Base-by-base conservation (phyloP, 495 filamentous ascomycete species). In the Penicillium manginii region DNA sequence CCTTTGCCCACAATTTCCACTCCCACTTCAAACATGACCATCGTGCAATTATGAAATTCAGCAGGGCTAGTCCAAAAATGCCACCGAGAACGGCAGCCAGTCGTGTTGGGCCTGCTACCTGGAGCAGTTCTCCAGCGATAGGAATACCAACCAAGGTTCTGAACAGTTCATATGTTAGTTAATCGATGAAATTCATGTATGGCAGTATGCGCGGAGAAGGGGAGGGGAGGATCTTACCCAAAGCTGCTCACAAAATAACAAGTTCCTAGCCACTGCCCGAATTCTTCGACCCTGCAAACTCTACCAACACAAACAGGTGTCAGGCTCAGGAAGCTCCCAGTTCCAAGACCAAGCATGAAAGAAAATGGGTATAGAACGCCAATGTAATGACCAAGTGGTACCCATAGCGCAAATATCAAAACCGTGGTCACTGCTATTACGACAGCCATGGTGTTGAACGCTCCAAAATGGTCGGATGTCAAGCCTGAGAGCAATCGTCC, bases 401-500 rank as follows among this genome's bases (percentile, higher is more conserved):
- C 71, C 78, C 83, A 84, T 14, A 87, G 59, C 15, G 63, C 73
- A 42, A 83, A 81, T 19, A 80, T 80, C 7, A 74, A 65, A 7
- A 85, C 52, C 0, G 81, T 63, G 2, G 79, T 79, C 5, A 76
- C 54, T 15, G 73, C 31, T 9, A 86, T 67, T 4, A 69, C 55
- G 0, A 63, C 8, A 14, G 62, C 60, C n/a, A 71, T 58, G 9
- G 62, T 76, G 67, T 92, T 92, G 72, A 84, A 87, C 18, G 86
- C 82, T 1, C 90, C 90, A 40, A 88, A 58, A 49, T 78, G 81
- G 67, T 93, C 90, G 22, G 84, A 88, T 17, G 86, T 58, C 54
- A 83, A 79, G 21, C 87, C 88, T 4, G 88, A 86, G 4, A 88
- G 57, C 51, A 88, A 86, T 31, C 90, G 82, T 4, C 89, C 89